Conservation (phyloP, 345 rosid genomes). For the Hibiscus tridactylites region DNA sequence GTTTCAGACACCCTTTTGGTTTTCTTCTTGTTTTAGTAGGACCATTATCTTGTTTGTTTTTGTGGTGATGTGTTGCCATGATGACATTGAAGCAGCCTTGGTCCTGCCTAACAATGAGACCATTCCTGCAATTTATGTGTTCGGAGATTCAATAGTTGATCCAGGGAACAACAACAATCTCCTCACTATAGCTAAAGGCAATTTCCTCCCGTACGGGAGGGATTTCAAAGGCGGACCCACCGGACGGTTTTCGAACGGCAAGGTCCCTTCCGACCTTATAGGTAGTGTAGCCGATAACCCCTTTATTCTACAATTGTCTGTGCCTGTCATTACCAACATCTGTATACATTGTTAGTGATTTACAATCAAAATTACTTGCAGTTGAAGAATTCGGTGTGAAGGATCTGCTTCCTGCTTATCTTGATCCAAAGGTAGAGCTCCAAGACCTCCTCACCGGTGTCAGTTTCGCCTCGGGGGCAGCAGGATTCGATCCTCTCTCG, state of each 20-base stretch:
- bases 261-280: conserved; percentile 58
- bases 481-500: conserved; percentile 55
- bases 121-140: conserved; percentile 51
- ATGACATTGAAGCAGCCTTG: not conserved
- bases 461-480: conserved; percentile 55
- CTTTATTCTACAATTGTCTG: not conserved
- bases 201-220: conserved; percentile 67
- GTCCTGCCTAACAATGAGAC: conserved; percentile 19
- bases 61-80: not conserved
- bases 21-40: not conserved
- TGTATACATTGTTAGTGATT: not conserved
- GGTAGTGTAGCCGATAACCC: conserved; percentile 24
- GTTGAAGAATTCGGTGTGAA: conserved; percentile 45
- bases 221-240: conserved; percentile 62
- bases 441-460: conserved; percentile 63
- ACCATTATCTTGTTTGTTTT: not conserved
- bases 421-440: conserved; percentile 34
- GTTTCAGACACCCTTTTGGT: not conserved
- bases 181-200: conserved; percentile 35
- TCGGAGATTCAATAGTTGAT: conserved; percentile 83
- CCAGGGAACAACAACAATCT: conserved; percentile 72
- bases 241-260: conserved; percentile 75
- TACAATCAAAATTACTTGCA: conserved; percentile 4
- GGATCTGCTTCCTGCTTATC: conserved; percentile 45
- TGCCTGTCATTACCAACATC: not conserved